Evolutionary conservation across 495 filamentous ascomycete species (phyloP), one percentile per base, ranked within the genome.

Genomic region (Talaromyces liani): DNA sequence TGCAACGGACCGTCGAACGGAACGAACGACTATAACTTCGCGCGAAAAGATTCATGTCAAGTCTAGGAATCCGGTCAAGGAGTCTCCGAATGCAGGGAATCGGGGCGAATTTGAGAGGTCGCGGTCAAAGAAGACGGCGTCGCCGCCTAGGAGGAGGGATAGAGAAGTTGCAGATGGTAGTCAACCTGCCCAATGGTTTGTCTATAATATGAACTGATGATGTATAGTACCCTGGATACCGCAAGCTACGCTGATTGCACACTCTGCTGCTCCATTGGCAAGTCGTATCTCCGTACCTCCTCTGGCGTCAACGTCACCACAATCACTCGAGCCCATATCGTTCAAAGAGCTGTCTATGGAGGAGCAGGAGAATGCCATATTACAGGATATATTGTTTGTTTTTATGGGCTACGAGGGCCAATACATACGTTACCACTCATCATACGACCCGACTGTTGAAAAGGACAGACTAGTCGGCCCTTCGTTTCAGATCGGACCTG

Each of bases 371-470:
- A 82, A 84, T 10, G 89, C 86, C 3, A 88, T 98, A 10, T 76
- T 98, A 58, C 93, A 97, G 66, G 94, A 98, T 68, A 75, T 98
- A 22, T 73, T 97, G 36, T 97, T 92, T 72, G 92, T 95, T 3
- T 93, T 97, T 66, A 97, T 98, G 93, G 94, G 94, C n/a, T 95
- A 91, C 65, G 94, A 98, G 75, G 94, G 94, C 29, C 92, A 96
- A 72, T 97, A 97, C 72, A 90, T 98, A 66, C 91, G 92, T 64
- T 98, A 91, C 67, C 80, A 81, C 41, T 85, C 86, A 62, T 82
- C 85, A 2, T 97, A 96, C 73, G 88, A 96, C 64, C 91, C 94
- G 0, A 73, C 82, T 6, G 82, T 86, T 12, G 94, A 98, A 72
- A 92, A 92, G 64, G 91, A 94, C 71, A 86, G 92, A 18, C 77